Conservation (phyloP, 192 early-diverging fungal genomes). For the Coemansia sp. region DNA sequence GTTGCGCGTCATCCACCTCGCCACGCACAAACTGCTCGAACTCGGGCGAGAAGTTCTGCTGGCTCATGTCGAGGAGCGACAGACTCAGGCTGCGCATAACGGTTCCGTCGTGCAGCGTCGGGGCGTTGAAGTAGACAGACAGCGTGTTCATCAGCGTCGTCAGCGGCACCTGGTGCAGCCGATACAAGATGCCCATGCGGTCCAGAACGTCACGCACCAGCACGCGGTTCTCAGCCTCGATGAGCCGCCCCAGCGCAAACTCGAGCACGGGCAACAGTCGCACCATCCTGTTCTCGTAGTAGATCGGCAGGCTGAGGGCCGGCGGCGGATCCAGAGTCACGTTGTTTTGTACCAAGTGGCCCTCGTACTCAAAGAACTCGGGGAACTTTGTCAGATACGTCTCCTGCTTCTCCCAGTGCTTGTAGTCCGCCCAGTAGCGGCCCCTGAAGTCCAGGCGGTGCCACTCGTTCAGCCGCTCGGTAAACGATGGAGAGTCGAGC, state of each 20-base stretch:
- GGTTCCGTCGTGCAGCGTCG: constrained; percentile 58
- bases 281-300: constrained; percentile 68
- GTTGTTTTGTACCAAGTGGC: constrained; percentile 53
- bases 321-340: constrained; percentile 60
- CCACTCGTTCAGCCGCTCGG: constrained; percentile 63
- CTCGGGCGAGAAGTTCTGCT: constrained; percentile 54
- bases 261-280: constrained; percentile 69
- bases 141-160: constrained; percentile 67
- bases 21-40: constrained; percentile 40
- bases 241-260: constrained; percentile 63
- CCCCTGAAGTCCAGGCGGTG: constrained; percentile 62
- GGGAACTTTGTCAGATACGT: constrained; percentile 66
- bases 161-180: constrained; percentile 65
- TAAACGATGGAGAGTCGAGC: constrained; percentile 55
- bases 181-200: constrained; percentile 63
- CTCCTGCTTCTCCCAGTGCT: constrained; percentile 64
- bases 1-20: constrained; percentile 18
- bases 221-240: constrained; percentile 64
- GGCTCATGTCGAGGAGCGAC: constrained; percentile 60
- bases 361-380: constrained; percentile 76
- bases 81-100: constrained; percentile 58
- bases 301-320: constrained; percentile 63
- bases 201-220: constrained; percentile 62
- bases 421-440: constrained; percentile 71
- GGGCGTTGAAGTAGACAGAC: constrained; percentile 67